Percentiles rank a stretch among this genome's conserved stretches.
Conservation (phyloP, 2,329 filamentous ascomycete species). For the Penicillium decumbens region DNA sequence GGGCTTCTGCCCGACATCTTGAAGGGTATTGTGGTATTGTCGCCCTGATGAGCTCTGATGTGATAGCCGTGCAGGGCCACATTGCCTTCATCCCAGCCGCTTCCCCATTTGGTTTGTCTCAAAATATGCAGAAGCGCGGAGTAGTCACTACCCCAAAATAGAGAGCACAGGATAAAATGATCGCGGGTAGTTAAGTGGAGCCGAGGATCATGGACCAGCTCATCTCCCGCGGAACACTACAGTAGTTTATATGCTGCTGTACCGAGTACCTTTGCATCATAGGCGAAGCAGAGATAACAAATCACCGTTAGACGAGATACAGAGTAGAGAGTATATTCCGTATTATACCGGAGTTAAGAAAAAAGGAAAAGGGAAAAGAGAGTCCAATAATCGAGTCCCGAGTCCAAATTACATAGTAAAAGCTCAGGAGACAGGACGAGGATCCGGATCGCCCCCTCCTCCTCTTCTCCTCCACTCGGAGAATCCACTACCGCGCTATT, state of each 20-base stretch:
- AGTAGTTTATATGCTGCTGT: background rate
- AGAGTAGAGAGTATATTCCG: too few relatives aligned
- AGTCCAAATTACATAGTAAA: constrained; percentile 4
- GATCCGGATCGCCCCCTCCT: constrained; percentile 44
- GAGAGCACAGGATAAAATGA: background rate
- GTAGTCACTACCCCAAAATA: background rate
- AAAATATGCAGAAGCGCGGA: background rate
- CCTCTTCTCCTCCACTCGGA: constrained; percentile 18
- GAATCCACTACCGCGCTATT: background rate
- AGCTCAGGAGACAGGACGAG: constrained; percentile 4
- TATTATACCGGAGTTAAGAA: too few relatives aligned
- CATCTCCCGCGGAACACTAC: background rate
- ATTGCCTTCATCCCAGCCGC: too few relatives aligned
- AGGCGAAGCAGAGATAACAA: background rate
- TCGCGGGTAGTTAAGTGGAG: background rate
- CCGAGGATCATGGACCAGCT: background rate
- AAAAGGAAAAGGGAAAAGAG: too few relatives aligned
- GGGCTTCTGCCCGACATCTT: background rate
- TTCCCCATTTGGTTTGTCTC: too few relatives aligned
- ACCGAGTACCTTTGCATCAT: too few relatives aligned
- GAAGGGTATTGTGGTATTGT: background rate
- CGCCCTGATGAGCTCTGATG: background rate
- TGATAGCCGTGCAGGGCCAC: background rate
- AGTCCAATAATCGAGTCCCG: background rate
- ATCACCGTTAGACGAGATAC: background rate